Evolutionary conservation across 495 filamentous ascomycete species (phyloP).

Genomic region (Ramalina intermedia): DNA sequence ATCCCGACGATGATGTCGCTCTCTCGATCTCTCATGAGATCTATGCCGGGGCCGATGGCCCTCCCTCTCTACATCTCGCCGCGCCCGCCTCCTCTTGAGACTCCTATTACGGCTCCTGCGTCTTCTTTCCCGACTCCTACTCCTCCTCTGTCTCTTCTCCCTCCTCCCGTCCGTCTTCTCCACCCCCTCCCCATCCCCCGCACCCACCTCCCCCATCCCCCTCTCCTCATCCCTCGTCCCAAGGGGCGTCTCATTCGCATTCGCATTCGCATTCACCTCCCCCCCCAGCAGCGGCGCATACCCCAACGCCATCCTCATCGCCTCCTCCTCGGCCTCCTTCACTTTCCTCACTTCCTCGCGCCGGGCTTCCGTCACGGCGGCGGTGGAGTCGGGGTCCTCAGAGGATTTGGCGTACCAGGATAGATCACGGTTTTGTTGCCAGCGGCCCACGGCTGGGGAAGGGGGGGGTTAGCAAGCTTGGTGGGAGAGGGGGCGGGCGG

Average conservation of each 20-base stretch:
- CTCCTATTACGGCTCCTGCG: conserved; percentile 18
- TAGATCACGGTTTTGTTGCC: conserved; percentile 82
- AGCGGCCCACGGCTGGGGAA: conserved; percentile 63
- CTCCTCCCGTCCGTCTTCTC: conserved; percentile 2
- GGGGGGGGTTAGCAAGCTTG: conserved; percentile 10
- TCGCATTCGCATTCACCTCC: too few relatives aligned
- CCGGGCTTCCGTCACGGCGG: conserved; percentile 46
- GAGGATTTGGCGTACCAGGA: conserved; percentile 77
- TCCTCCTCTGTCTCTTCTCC: conserved; percentile 5
- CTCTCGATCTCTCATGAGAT: conserved; percentile 19
- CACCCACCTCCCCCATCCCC: conserved; percentile 20
- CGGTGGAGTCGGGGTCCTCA: conserved; percentile 38
- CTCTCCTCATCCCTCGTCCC: conserved; percentile 21
- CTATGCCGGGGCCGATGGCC: conserved; percentile 21
- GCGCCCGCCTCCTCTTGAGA: conserved; percentile 23
- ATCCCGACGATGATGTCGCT: conserved; percentile 16
- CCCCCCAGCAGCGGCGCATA: conserved; percentile 39
- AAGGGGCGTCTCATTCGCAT: conserved; percentile 30
- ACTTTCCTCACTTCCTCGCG: conserved; percentile 67
- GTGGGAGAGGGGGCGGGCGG: too few relatives aligned
- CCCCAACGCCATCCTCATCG: conserved; percentile 66
- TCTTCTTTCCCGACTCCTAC: conserved; percentile 4
- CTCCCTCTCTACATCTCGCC: conserved; percentile 23
- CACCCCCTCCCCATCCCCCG: conserved; percentile 19
- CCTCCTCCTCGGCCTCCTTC: conserved; percentile 90